These are phyloP conservation scores for Exophiala mesophila DNA, from an alignment of 2,329 filamentous ascomycete genomes.

Conservation along the genomic window DNA sequence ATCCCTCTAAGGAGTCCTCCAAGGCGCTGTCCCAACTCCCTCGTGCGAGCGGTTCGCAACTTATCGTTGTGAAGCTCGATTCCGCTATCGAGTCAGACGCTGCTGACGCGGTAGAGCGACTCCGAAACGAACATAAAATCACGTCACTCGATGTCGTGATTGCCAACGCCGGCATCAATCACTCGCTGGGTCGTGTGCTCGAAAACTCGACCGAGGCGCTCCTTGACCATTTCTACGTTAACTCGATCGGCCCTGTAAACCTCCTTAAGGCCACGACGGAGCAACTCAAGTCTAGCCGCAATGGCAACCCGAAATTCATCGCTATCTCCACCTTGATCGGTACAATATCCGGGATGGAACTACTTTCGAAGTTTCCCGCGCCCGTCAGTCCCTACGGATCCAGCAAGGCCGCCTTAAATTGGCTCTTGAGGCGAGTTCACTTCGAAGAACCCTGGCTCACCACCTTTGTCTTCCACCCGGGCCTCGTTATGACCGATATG, in stretches of 20 bases:
- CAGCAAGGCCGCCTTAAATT: slow-evolving; percentile 10
- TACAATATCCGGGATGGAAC: slow-evolving; percentile 1
- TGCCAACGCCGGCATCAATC: slow-evolving; percentile 48
- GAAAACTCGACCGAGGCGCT: slow-evolving; percentile 21
- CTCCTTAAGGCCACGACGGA: slow-evolving; percentile 26
- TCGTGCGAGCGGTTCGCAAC: slow-evolving; percentile 14
- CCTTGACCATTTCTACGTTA: slow-evolving; percentile 22
- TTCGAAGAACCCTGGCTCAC: not conserved
- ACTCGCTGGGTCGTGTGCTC: slow-evolving; percentile 55
- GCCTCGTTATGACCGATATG: not conserved
- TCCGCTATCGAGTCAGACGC: slow-evolving; percentile 30
- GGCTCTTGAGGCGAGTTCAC: not conserved
- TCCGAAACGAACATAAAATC: slow-evolving; percentile 34
- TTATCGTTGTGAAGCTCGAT: slow-evolving; percentile 26
- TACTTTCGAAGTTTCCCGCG: not conserved
- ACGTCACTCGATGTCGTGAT: slow-evolving; percentile 47
- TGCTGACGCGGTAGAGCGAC: slow-evolving; percentile 30
- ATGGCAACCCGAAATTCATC: slow-evolving; percentile 19
- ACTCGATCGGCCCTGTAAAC: slow-evolving; percentile 34
- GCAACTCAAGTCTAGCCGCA: slow-evolving; percentile 16
- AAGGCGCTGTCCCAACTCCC: slow-evolving; percentile 8
- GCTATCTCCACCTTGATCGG: slow-evolving; percentile 25
- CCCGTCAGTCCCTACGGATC: slow-evolving; percentile 3
- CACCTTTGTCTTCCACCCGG: not conserved
- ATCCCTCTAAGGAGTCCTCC: slow-evolving; percentile 21